Base-by-base conservation (phyloP, 2,329 filamentous ascomycete species). In the Magnaporthiopsis rhizophila region DNA sequence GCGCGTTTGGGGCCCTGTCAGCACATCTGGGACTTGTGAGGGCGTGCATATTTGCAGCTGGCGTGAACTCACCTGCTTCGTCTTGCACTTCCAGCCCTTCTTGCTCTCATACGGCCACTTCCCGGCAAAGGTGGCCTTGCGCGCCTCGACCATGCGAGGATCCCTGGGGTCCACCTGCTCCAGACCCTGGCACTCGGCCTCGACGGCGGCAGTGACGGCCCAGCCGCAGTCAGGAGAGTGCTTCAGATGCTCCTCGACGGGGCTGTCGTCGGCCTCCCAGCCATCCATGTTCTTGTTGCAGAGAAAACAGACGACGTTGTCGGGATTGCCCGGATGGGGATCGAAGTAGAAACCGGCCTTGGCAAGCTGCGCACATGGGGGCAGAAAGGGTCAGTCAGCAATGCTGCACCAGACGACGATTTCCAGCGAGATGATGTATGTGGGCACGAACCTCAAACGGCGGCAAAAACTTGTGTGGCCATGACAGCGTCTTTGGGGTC, bases 91-190 rank as follows among this genome's bases (percentile, higher is more conserved):
- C 92, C 92, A 97, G 7, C 89, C 91, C 72, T 88, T 88, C 78
- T 95, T 96, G 2, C 81, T 81, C 68, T 99, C 93, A 70, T 99
- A 91, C 0, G 93, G 92, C 95, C 95, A 99, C 69, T 83, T 82
- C 18, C 85, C 84, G n/a, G 81, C 85, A 76, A 98, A 99, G 0
- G 95, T 99, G 28, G 86, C 86, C 72, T 86, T 87, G 69, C 95
- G 86, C 34, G 94, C 94, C 61, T 89, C 86, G 56, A 88, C 78
- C 82, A 98, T 89, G 64, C 82, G 79, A 8, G 87, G 79, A 63
- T 86, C 84, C 63, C 86, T 85, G 0, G 95, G 95, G 71, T 97
- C 90, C 67, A 91, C 86, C 69, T 88, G 80, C 62, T 79, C 82
- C 64, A 87, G 86, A 58, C 88, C 86, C 64, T 83, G 82, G 32